Conservation (phyloP, 306 rosid species). For the Rosa lucieae region DNA sequence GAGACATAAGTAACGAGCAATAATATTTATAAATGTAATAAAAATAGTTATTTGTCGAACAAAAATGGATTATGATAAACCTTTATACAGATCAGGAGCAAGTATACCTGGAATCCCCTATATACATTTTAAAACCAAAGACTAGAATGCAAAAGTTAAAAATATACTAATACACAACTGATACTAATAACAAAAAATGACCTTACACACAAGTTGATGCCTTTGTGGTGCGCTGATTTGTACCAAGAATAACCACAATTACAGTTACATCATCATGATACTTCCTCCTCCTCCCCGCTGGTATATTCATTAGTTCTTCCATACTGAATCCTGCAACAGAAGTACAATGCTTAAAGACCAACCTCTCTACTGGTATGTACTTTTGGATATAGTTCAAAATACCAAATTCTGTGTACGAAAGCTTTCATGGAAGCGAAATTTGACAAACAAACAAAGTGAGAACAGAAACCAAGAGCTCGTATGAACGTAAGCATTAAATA, state of each 20-base stretch:
- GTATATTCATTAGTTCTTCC: slow-evolving; percentile 89
- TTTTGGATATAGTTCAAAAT: no score
- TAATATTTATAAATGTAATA: not conserved
- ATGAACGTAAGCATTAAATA: not conserved
- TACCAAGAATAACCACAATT: slow-evolving; percentile 80
- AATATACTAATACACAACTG: not conserved
- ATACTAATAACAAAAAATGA: slow-evolving; percentile 7
- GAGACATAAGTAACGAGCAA: not conserved
- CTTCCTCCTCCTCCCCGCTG: slow-evolving; percentile 90
- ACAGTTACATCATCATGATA: slow-evolving; percentile 97
- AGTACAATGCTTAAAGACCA: slow-evolving; percentile 1
- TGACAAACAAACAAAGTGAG: not conserved
- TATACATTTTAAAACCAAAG: slow-evolving; percentile 28
- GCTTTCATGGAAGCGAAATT: not conserved
- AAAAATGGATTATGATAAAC: slow-evolving; percentile 17
- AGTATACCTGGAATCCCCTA: slow-evolving; percentile 10
- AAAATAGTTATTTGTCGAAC: not conserved
- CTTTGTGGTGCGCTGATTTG: slow-evolving; percentile 85
- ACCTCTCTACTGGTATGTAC: not conserved
- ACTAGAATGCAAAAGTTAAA: not conserved
- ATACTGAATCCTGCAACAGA: slow-evolving; percentile 72
- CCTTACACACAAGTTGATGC: slow-evolving; percentile 67
- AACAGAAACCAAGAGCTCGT: not conserved
- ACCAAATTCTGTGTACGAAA: not conserved
- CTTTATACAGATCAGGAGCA: slow-evolving; percentile 4